Base-by-base conservation (phyloP, 2,329 filamentous ascomycete genomes). In the Venturia effusa region DNA sequence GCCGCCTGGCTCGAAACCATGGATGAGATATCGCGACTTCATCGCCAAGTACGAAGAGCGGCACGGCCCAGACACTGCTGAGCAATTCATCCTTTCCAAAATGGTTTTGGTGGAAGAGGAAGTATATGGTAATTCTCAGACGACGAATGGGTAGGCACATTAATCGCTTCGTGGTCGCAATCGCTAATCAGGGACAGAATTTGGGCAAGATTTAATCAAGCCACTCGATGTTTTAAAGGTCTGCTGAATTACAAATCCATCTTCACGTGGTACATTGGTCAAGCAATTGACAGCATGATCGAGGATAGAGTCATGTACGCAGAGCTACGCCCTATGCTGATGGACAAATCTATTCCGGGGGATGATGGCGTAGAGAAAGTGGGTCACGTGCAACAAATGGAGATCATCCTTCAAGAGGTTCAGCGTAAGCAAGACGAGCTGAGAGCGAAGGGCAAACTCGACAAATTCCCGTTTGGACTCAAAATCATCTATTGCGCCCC, bases 401-500 rank as follows among this genome's bases (percentile, higher is more conserved):
- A 76, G 2, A 81, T 88, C 17, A 84, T 88, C 63, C 77, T 82
- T 13, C 73, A 82, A 1, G 83, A 82, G 61, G 79, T 84, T n/a
- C 66, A 75, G 4, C 71, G 69, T 0, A 87, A 86, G 65, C 69
- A 76, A 63, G 64, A 66, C 0, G 67, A 78, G 61, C 72, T 81
- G 43, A 73, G 79, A 65, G 66, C 64, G 0, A 65, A 77, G 2
- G 70, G 71, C 30, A 67, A 71, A 62, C 64, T 73, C 0, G 63
- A 76, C 19, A 78, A 78, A 61, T 87, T 89, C 68, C 83, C 77
- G 0, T 79, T 83, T 22, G 86, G 86, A 0, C 76, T 89, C 66
- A 89, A 88, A 73, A 82, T 89, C 66, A 87, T 89, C 41, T 89
- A 89, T 72, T 88, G 87, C 72, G 86, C 85, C 0, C 87, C 87